Percentiles rank a stretch among this genome's conserved stretches.
Conservation (phyloP, 2,329 filamentous ascomycete species). For the Xylariaceae sp. region DNA sequence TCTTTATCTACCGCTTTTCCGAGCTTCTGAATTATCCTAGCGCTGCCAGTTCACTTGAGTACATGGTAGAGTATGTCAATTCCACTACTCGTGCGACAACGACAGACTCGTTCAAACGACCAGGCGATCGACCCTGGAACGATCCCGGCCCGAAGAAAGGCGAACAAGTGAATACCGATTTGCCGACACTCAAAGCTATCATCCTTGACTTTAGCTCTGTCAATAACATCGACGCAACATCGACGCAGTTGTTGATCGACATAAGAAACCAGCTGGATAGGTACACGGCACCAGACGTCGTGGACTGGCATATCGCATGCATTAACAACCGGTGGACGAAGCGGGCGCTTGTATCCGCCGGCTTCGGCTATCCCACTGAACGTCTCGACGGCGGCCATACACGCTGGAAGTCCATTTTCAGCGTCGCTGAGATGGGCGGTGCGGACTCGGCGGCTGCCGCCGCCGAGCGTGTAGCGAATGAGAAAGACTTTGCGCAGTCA, state of each 20-base stretch:
- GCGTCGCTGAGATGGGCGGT: constrained; percentile 80
- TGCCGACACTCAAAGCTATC: constrained; percentile 77
- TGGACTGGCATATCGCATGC: constrained; percentile 95
- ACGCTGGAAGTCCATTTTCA: constrained; percentile 94
- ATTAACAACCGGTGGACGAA: constrained; percentile 95
- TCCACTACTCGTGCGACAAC: constrained; percentile 73
- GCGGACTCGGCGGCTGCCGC: constrained; percentile 63
- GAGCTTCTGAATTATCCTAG: constrained; percentile 98
- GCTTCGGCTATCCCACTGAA: constrained; percentile 77
- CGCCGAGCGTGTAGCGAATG: constrained; percentile 62
- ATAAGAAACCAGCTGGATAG: constrained; percentile 89
- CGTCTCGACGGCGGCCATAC: constrained; percentile 49
- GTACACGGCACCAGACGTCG: constrained; percentile 73
- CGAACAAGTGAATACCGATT: constrained; percentile 42
- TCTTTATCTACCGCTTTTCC: constrained; percentile 93
- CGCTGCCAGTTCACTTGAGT: constrained; percentile 81
- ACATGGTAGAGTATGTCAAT: constrained; percentile 66
- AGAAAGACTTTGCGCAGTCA: constrained; percentile 35
- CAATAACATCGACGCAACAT: constrained; percentile 91
- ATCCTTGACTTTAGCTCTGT: constrained; percentile 92
- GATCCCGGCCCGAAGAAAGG: constrained; percentile 69
- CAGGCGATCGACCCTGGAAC: constrained; percentile 89
- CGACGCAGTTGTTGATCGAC: constrained; percentile 87
- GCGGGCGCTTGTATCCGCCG: constrained; percentile 78
- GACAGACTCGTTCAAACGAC: constrained; percentile 57